These are phyloP conservation scores for Dactylellina leptospora DNA, from an alignment of 2,329 filamentous ascomycete genomes.

Conservation along the genomic window DNA sequence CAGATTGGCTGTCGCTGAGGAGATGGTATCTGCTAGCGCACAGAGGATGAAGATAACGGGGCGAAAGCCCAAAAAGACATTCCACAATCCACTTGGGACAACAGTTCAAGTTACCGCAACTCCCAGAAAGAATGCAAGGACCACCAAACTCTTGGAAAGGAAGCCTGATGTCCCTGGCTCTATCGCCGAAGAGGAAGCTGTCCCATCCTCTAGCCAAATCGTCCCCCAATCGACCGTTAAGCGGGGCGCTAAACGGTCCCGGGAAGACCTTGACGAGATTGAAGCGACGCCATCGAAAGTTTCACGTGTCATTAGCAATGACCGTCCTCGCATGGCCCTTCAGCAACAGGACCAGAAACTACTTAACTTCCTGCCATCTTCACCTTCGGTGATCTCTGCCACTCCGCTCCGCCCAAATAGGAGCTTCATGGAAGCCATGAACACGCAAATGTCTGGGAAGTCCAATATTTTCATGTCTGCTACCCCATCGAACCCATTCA, in stretches of 20 bases:
- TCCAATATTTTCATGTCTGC: slow-evolving; percentile 25
- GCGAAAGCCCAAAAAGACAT: slow-evolving; percentile 67
- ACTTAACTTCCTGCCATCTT: slow-evolving; percentile 29
- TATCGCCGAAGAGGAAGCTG: slow-evolving; percentile 41
- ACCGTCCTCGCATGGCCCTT: slow-evolving; percentile 9
- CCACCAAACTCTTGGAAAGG: slow-evolving; percentile 20
- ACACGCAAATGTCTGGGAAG: slow-evolving; percentile 1
- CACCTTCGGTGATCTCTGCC: slow-evolving; percentile 24
- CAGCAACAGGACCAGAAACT: slow-evolving; percentile 29
- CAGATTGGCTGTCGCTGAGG: slow-evolving; percentile 72
- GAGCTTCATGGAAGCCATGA: slow-evolving; percentile 27
- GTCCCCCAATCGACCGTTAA: slow-evolving; percentile 53
- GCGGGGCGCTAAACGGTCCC: slow-evolving; percentile 16
- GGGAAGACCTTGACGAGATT: slow-evolving; percentile 14
- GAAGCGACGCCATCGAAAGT: slow-evolving; percentile 45
- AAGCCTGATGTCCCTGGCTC: slow-evolving; percentile 19
- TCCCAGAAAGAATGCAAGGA: slow-evolving; percentile 55
- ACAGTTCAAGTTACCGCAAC: slow-evolving; percentile 57
- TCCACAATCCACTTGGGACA: slow-evolving; percentile 59
- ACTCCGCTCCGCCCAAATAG: slow-evolving; percentile 24
- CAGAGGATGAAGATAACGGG: slow-evolving; percentile 64
- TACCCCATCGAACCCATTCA: slow-evolving; percentile 36
- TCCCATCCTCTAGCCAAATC: slow-evolving; percentile 44
- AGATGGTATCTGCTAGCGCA: slow-evolving; percentile 73
- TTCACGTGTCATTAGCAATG: slow-evolving; percentile 20